Evolutionary conservation across 202 grass and related monocot species (phyloP).

Genomic region (Setaria italica): DNA sequence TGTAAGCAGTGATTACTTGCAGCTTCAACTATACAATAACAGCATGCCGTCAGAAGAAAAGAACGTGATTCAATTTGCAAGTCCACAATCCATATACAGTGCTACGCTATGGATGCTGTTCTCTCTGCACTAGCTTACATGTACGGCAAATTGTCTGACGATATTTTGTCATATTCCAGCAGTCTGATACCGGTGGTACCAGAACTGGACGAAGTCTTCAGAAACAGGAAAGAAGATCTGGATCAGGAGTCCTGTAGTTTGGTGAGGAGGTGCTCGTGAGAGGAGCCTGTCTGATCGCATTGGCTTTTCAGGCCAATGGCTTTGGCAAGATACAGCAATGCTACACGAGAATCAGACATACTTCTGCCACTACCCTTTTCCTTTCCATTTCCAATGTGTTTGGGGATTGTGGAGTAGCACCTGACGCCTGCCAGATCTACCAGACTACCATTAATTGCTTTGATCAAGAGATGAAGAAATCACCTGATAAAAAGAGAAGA

Average conservation of each 20-base stretch:
- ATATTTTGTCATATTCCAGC: not conserved
- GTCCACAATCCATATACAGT: not conserved
- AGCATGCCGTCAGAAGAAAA: slow-evolving; percentile 13
- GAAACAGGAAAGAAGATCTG: not conserved
- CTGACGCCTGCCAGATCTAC: slow-evolving; percentile 23
- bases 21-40: not conserved
- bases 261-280: not conserved
- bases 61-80: not conserved
- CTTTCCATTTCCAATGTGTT: not conserved
- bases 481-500: not conserved
- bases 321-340: too few relatives aligned
- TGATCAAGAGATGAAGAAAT: not conserved
- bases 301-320: slow-evolving; percentile 13
- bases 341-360: slow-evolving; percentile 4
- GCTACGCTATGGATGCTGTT: not conserved
- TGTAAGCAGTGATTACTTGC: not conserved
- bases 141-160: not conserved
- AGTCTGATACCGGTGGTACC: not conserved
- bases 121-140: not conserved
- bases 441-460: not conserved
- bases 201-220: not conserved
- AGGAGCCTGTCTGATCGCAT: not conserved
- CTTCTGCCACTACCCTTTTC: not conserved
- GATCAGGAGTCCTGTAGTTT: slow-evolving; percentile 14
- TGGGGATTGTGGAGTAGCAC: not conserved